Base-by-base conservation (phyloP, 1,284 basidiomycete genomes). In the Sphaerobolus stellatus region DNA sequence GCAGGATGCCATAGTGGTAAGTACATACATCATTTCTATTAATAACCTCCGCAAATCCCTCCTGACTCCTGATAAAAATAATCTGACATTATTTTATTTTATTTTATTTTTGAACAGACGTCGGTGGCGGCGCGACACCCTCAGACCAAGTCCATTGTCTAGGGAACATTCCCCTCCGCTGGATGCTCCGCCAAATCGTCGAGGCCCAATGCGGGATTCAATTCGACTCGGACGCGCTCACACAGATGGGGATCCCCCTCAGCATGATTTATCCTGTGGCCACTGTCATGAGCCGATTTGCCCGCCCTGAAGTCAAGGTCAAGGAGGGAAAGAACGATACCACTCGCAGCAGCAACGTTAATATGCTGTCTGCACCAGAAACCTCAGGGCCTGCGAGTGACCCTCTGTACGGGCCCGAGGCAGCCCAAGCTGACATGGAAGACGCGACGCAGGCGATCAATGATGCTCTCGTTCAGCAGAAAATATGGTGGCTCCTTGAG, bases 111-210 rank as follows among this genome's bases (percentile, higher is more conserved):
- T n/a, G n/a, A n/a, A n/a, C 56, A 88, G 88, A 90, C 62, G 72
- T 90, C 30, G 88, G 88, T 8, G 88, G 88, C 22, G 84, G 87
- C 18, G 67, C 72, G 2, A 80, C 81, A 2, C 34, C 58, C 0
- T 79, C 88, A 59, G 64, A 63, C 4, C 71, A 71, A 2, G 24
- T 60, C 9, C 65, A 76, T 51, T 70, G 68, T 27, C 75, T 90
- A 5, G 70, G 81, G 0, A 75, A 86, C 56, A 83, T 88, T 59
- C 67, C 82, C n/a, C 70, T 90, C 25, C 80, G 79, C 27, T 90
- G 87, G 87, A 90, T 90, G 88, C 75, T 90, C 43, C 78, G 79
- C 54, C 74, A 84, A 57, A 69, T 77, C 55, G 69, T 75, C 6
- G 60, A 59, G 3, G 68, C 77, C 5, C 67, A 75, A 22, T 82